These are phyloP conservation scores for Fusarium sp. DNA, from an alignment of 2,329 filamentous ascomycete species.

Conservation along the genomic window DNA sequence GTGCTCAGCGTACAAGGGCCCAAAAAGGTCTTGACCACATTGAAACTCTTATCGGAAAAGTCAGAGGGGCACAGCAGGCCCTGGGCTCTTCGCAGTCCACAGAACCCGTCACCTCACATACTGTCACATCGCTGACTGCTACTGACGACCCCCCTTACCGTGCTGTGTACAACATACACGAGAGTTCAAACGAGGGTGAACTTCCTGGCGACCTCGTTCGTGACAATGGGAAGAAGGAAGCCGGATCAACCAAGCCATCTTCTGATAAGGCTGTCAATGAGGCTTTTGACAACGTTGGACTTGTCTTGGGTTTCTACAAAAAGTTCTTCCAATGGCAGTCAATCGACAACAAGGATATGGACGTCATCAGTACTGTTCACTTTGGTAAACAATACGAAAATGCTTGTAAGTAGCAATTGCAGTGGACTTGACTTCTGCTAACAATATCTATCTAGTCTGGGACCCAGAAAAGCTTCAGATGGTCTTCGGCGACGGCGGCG, in stretches of 20 bases:
- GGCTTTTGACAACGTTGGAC: constrained; percentile 60
- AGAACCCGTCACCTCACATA: background rate
- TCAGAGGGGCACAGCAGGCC: constrained; percentile 34
- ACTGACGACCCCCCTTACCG: constrained; percentile 48
- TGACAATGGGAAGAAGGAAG: constrained; percentile 52
- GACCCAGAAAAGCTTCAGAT: constrained; percentile 59
- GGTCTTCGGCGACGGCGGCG: constrained; percentile 65
- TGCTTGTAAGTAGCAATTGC: constrained; percentile 51
- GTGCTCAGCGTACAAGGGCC: constrained; percentile 50
- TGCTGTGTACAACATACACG: constrained; percentile 56
- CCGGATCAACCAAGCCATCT: background rate
- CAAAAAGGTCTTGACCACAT: constrained; percentile 53
- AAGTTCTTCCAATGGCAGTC: constrained; percentile 60
- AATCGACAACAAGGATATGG: constrained; percentile 60
- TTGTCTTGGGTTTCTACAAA: constrained; percentile 60
- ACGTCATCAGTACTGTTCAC: constrained; percentile 63
- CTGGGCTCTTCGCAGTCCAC: background rate
- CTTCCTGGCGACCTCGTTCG: constrained; percentile 57
- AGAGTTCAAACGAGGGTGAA: constrained; percentile 47
- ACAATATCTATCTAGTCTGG: constrained; percentile 54
- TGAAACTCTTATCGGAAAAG: constrained; percentile 42
- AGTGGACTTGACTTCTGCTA: background rate
- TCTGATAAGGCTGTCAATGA: constrained; percentile 58
- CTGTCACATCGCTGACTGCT: constrained; percentile 28
- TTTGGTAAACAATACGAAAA: constrained; percentile 61